Base-by-base conservation (phyloP, 148 eudicot species). In the Arbutus unedo region DNA sequence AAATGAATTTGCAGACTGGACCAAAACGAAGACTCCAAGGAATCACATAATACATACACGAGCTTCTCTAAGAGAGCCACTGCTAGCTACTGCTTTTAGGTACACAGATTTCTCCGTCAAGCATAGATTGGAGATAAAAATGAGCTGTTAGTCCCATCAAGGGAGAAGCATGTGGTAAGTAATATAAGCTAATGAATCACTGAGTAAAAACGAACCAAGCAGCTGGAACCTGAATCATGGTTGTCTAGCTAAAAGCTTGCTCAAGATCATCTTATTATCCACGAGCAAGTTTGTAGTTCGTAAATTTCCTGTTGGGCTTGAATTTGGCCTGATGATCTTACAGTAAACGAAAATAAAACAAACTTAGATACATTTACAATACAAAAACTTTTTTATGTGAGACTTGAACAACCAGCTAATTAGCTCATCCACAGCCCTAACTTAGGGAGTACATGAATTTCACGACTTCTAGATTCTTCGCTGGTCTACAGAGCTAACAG, bases 91-190 rank as follows among this genome's bases (percentile, higher is more conserved):
- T 23, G 9, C 5, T 23, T 85, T 85, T 67, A 59, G 47, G 74
- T 71, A 67, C 21, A 81, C 70, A 68, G 68, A 72, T 47, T 7
- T 75, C 31, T 55, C 64, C 81, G 4, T 11, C 76, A 1, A 60
- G 50, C 74, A 72, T 83, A 13, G 88, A 86, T 38, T 86, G 88
- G 88, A 76, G 86, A 51, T 56, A 80, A 73, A 83, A 83, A 55
- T 84, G 84, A 21, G 86, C 81, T 75, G 88, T 83, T 2, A 83
- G 81, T 2, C 78, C 88, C 3, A 7, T 86, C 18, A 64, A 45
- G 68, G 81, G 73, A 19, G 64, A 66, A 81, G 66, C 25, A 59
- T 59, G 66, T n/a, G 66, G 66, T 57, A 57, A 57, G 62, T 57
- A 5, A n/a, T 19, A 57, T 15, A 3, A 54, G 57, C 18, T 54